Percentiles rank a stretch among this genome's conserved stretches.
Conservation (phyloP, 768 basidiomycete genomes). For the Suillus discolor region DNA sequence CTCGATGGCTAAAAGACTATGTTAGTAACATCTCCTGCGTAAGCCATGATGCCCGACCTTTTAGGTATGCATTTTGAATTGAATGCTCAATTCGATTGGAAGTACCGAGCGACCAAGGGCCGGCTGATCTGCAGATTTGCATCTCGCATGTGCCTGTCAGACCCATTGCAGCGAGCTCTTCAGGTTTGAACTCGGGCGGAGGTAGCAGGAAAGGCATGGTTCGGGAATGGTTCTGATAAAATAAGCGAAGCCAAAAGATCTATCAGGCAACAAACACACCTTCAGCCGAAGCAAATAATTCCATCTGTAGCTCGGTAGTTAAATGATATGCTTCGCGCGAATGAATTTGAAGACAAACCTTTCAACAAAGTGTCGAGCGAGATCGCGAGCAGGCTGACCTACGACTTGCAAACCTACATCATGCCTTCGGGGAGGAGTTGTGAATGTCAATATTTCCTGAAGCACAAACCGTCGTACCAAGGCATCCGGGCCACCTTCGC, state of each 20-base stretch:
- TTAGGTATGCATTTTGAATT: constrained; percentile 91
- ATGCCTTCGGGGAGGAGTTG: constrained; percentile 60
- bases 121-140: constrained; percentile 94
- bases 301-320: constrained; percentile 58
- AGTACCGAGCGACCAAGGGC: constrained; percentile 97
- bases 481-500: constrained; percentile 92
- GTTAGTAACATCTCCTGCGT: constrained; percentile 4
- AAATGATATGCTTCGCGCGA: constrained; percentile 8
- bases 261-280: constrained; percentile 42
- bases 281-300: constrained; percentile 93
- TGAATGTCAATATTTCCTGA: background rate
- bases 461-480: constrained; percentile 58
- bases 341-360: constrained; percentile 48
- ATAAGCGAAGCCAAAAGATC: background rate
- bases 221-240: constrained; percentile 80
- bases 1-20: constrained; percentile 67
- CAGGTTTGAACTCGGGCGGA: constrained; percentile 86
- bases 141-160: constrained; percentile 96
- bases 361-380: constrained; percentile 93
- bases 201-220: constrained; percentile 93
- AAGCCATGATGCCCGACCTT: constrained; percentile 51
- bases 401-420: constrained; percentile 96
- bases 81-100: constrained; percentile 83
- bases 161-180: constrained; percentile 76
- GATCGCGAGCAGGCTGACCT: constrained; percentile 93